Base-by-base conservation (phyloP, 441 rosid genomes). In the Brassica balearica region DNA sequence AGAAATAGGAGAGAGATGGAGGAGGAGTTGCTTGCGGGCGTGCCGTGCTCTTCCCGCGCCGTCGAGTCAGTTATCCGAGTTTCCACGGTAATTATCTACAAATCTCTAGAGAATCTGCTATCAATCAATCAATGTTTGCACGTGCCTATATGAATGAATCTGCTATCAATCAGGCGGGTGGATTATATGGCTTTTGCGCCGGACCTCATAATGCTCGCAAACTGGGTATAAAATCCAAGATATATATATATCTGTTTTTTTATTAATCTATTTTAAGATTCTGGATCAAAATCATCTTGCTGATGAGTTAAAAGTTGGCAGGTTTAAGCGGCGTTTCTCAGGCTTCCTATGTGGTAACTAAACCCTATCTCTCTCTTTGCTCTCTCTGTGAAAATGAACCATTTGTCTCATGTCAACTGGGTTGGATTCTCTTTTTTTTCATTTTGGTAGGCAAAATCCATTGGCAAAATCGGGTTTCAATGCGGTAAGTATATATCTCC, bases 21-120 rank as follows among this genome's bases (percentile, higher is more conserved):
- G 73, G 89, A 89, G 60, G 88, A 86, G 69, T 73, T 83, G 65
- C 53, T 23, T 25, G 83, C 73, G 80, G 82, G 73, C 77, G 80
- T 86, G 63, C 97, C 95, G 9, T 92, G 98, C 82, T 87, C 97
- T 67, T 91, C 97, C 55, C 84, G 89, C 71, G 84, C 92, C 75
- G 88, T 88, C 12, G 93, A 88, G 41, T 86, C 94, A 68, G 74
- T 85, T 64, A 68, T 92, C 55, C 92, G 94, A 9, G 85, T 89
- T 34, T 90, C 91, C 43, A 84, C 91, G 81, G 97, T 92, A 84
- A 76, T 15, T 0, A 14, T 36, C 0, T 25, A 1, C 38, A 34
- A 34, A 1, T 34, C 15, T 6, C 55, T 51, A 0, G 10, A 19
- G n/a, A 19, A 51, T 27, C 6, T 41, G 17, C 32, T 68, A 29